These are phyloP conservation scores for Cruciata laevipes DNA, from an alignment of 257 asterid genomes.

Conservation along the genomic window DNA sequence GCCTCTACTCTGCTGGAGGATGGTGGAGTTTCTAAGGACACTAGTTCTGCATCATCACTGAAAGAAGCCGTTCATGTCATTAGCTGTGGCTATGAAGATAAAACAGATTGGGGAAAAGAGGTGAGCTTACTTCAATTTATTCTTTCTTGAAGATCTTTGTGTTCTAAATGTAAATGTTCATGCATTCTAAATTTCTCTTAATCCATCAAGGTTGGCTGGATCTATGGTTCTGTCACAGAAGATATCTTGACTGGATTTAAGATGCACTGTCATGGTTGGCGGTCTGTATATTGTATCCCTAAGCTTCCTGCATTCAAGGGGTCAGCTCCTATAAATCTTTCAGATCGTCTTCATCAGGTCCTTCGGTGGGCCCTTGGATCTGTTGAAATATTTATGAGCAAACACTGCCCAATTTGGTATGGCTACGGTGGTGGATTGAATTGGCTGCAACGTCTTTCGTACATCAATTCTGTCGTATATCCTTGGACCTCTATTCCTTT, in stretches of 20 bases:
- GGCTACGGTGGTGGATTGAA: conserved; percentile 92
- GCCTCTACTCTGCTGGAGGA: conserved; percentile 63
- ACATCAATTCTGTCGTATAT: conserved; percentile 82
- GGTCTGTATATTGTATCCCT: conserved; percentile 89
- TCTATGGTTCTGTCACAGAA: conserved; percentile 89
- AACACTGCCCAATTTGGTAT: conserved; percentile 88
- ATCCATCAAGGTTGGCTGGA: conserved; percentile 80
- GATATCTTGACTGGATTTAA: conserved; percentile 93
- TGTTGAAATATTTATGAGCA: conserved; percentile 85
- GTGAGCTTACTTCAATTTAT: conserved; percentile 24
- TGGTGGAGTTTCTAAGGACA: conserved; percentile 50
- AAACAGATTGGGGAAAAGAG: conserved; percentile 98
- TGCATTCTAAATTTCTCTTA: conserved; percentile 2
- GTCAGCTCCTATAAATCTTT: conserved; percentile 81
- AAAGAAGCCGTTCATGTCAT: conserved; percentile 92
- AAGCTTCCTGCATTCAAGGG: conserved; percentile 82
- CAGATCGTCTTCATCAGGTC: conserved; percentile 94
- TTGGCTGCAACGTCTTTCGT: conserved; percentile 68
- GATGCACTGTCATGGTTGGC: conserved; percentile 97
- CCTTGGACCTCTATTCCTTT: conserved; percentile 88
- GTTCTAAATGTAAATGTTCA: not conserved
- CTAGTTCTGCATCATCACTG: conserved; percentile 39
- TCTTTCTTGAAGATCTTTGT: not conserved
- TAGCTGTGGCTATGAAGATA: conserved; percentile 89
- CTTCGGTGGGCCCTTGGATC: conserved; percentile 98